These are phyloP conservation scores for Nicotiana rustica DNA, from an alignment of 305 asterid genomes.

Conservation along the genomic window DNA sequence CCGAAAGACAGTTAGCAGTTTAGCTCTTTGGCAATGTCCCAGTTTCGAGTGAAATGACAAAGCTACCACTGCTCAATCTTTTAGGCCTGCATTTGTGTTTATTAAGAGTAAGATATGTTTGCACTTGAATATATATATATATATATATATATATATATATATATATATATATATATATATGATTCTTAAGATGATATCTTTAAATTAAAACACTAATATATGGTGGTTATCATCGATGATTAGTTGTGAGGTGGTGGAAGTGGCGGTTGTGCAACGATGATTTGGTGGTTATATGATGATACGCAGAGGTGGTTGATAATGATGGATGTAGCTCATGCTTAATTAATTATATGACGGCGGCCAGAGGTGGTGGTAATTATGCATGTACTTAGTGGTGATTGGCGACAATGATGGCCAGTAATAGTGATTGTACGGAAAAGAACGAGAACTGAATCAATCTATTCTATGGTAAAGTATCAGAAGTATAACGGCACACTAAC, in stretches of 20 bases:
- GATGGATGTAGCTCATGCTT: background rate
- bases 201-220: background rate
- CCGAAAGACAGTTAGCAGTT: constrained; percentile 45
- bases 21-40: constrained; percentile 32
- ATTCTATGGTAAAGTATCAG: no score
- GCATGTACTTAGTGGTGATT: background rate
- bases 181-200: no score
- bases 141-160: no score
- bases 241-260: background rate
- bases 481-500: no score
- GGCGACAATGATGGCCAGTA: background rate
- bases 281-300: background rate
- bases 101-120: background rate
- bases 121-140: no score
- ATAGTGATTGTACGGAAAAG: no score
- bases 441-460: no score
- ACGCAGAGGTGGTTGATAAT: no score
- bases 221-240: no score
- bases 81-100: background rate
- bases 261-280: no score
- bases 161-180: background rate
- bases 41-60: constrained; percentile 25
- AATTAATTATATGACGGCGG: background rate
- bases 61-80: background rate
- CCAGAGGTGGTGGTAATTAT: background rate